Evolutionary conservation across 2,329 filamentous ascomycete species (phyloP), one percentile per base, ranked within the genome.

Genomic region (Sarocladium strictum): DNA sequence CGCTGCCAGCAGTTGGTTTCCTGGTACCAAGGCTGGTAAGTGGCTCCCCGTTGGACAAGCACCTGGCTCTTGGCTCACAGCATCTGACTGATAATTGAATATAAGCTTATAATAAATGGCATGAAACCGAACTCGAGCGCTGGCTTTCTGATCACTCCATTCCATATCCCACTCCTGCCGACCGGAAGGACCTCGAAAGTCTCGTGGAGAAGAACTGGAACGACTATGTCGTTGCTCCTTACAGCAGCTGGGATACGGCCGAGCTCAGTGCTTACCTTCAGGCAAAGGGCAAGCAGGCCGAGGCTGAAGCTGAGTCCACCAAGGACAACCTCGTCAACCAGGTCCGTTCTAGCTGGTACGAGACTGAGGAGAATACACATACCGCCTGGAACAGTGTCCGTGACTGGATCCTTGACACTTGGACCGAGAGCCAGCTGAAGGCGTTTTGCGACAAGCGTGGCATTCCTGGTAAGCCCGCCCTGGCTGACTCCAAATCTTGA

Each of bases 101-200:
- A 4, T 9, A 6, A 96, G 93, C 87, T 15, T 97, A 97, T 79
- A 97, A 97, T 76, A 97, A 94, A 71, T 99, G 94, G 94, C 93
- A 97, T 65, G 87, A 97, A 77, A 96, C 90, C 21, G 94, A 99
- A 79, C 84, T 99, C 27, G 93, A 99, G 76, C 84, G 92, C 65
- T 99, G 94, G 94, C 84, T 99, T 51, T 89, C 89, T 27, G 94
- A 99, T 68, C 82, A 97, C 74, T 84, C 92, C 69, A 79, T 99
- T 56, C 90, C 93, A 10, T 91, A 97, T 69, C 91, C 94, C n/a
- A 86, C 84, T 11, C 84, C 92, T 11, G 85, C 93, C 50, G 91
- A 97, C 72, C 90, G 94, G 66, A 96, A 94, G 73, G 90, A 96
- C 61, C 85, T 99, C n/a, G 89, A 96, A 73, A 85, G 85, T 58